Evolutionary conservation across 768 basidiomycete species (phyloP).

Genomic region (Lactarius quietus): DNA sequence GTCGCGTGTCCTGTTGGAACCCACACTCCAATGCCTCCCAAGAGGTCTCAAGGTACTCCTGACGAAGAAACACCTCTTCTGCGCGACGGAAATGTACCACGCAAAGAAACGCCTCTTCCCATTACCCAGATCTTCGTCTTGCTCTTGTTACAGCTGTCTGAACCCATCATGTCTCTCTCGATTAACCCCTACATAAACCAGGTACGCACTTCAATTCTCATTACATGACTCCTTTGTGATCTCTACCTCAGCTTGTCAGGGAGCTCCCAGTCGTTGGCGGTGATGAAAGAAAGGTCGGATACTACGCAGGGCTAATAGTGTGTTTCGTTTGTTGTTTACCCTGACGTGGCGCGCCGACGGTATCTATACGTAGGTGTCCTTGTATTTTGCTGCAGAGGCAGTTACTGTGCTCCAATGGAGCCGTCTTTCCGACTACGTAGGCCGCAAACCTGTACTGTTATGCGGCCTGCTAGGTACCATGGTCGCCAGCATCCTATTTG

Average conservation of each 20-base stretch:
- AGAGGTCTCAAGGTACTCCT: neutral
- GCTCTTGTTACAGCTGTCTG: neutral
- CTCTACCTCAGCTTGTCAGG: conserved; percentile 36
- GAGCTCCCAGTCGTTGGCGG: conserved; percentile 43
- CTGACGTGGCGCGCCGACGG: neutral
- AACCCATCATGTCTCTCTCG: neutral
- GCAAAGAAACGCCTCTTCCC: neutral
- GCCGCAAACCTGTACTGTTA: conserved; percentile 48
- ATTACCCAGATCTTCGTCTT: neutral
- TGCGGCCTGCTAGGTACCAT: conserved; percentile 35
- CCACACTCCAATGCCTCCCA: conserved; percentile 35
- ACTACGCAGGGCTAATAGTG: conserved; percentile 49
- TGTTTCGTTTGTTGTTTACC: conserved; percentile 25
- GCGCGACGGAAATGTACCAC: neutral
- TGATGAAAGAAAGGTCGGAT: conserved; percentile 45
- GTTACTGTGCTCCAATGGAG: conserved; percentile 46
- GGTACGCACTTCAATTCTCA: conserved; percentile 29
- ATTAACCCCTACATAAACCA: conserved; percentile 47
- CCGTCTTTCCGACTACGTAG: conserved; percentile 43
- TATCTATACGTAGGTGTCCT: conserved; percentile 39
- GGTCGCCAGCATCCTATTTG: conserved; percentile 36
- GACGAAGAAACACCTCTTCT: neutral
- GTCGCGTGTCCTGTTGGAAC: neutral
- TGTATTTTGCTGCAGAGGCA: conserved; percentile 47
- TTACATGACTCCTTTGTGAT: neutral